Evolutionary conservation across 306 rosid genomes (phyloP).

Genomic region (Prunus davidiana): DNA sequence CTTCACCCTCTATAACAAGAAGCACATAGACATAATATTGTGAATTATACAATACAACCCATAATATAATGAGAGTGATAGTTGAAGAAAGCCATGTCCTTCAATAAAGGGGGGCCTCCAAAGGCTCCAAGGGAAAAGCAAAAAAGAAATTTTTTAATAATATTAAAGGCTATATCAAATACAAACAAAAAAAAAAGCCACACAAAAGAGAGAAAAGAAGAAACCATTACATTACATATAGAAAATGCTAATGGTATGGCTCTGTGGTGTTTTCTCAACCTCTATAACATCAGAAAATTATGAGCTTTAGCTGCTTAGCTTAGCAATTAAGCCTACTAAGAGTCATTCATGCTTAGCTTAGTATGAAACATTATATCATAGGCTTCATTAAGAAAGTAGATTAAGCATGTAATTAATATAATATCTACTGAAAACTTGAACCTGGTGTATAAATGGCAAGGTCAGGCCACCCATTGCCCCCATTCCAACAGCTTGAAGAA

Average conservation of each 20-base stretch:
- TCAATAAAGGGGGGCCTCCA: neutral
- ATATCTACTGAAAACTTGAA: conserved; percentile 60
- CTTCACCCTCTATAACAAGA: neutral
- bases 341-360: conserved; percentile 20
- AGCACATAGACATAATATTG: neutral
- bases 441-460: conserved; percentile 93
- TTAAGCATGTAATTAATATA: conserved; percentile 13
- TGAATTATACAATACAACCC: neutral
- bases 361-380: conserved; percentile 20
- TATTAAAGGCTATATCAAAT: conserved; percentile 7
- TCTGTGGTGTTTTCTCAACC: conserved; percentile 29
- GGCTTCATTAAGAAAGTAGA: conserved; percentile 3
- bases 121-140: conserved; percentile 3
- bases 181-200: conserved; percentile 26
- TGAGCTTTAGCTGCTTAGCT: conserved; percentile 16
- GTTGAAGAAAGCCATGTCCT: conserved; percentile 4
- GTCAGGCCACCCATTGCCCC: conserved; percentile 74
- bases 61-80: neutral
- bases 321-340: conserved; percentile 7
- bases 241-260: conserved; percentile 26
- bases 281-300: conserved; percentile 32
- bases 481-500: conserved; percentile 67
- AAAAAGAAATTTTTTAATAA: neutral
- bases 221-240: conserved; percentile 29
- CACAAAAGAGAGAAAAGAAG: conserved; percentile 6